Evolutionary conservation across 2,329 filamentous ascomycete species (phyloP), one percentile per base, ranked within the genome.

Genomic region (Alternaria triticina): DNA sequence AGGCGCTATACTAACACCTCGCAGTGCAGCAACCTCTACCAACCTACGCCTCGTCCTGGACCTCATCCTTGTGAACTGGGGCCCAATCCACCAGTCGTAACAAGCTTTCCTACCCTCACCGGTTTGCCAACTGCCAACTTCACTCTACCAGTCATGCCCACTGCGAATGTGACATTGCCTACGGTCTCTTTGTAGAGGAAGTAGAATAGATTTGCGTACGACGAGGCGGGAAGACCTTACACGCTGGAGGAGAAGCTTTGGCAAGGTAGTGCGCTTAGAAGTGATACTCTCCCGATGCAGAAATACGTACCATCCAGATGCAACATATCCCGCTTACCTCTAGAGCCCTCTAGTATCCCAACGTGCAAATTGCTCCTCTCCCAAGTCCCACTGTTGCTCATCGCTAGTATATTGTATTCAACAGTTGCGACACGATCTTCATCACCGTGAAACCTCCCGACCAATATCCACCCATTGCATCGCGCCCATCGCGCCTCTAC

Each of bases 11-110:
- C 36, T 61, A 13, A 61, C 27, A 36, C n/a, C 28, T n/a, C 6
- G 11, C 61, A 76, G 74, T 77, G 74, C 61, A 68, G 61, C 23
- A 47, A 59, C 10, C 64, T 74, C 17, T 77, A 66, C 62, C 28
- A 56, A 22, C 71, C 74, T 5, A 72, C 72, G 15, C 73, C 74
- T 5, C 47, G 66, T 10, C 67, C 73, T 1, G 75, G 75, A 15
- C 66, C 58, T 8, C 68, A 76, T 49, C 75, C 75, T 11, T 77
- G 75, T 61, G 74, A 76, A 43, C 23, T 75, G 6, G 63, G 67
- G 0, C 66, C 65, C 6, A 63, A 61, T 54, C 67, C 65, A 25
- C 47, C 54, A 11, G 20, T 52, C 5, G 17, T 58, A 10, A 57
- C 54, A 12, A 30, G 22, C 12, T 54, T 47, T 30, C 59, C 59